phyloP scores from a whole-genome alignment of 768 basidiomycete species.

The Auricularia cornea region DNA sequence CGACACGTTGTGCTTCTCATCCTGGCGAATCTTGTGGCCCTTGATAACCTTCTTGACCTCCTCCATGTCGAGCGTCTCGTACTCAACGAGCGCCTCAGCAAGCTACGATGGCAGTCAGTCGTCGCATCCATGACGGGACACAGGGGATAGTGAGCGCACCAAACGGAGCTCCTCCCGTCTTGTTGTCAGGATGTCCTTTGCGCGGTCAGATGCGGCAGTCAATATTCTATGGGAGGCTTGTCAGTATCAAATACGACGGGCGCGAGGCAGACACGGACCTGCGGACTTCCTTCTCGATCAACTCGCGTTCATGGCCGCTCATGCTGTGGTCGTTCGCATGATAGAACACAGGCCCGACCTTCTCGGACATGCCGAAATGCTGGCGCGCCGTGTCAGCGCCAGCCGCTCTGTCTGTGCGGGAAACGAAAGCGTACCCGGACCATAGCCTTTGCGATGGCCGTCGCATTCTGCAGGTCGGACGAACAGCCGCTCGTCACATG shows the following conservation, averaged over 20 bases:
- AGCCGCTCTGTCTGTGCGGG: not conserved
- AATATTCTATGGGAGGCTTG: constrained; percentile 39
- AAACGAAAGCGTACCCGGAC: constrained; percentile 56
- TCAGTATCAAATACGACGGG: not conserved
- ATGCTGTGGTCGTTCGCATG: constrained; percentile 62
- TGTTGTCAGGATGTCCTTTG: constrained; percentile 50
- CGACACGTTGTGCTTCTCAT: constrained; percentile 38
- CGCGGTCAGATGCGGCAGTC: constrained; percentile 60
- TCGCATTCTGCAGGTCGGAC: constrained; percentile 78
- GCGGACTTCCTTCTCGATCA: constrained; percentile 84
- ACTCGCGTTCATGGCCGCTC: constrained; percentile 67
- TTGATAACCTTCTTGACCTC: constrained; percentile 82
- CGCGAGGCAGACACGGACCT: constrained; percentile 40
- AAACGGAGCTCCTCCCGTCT: constrained; percentile 69
- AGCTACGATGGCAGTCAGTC: constrained; percentile 52
- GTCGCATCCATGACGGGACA: too few relatives aligned
- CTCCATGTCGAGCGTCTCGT: constrained; percentile 83
- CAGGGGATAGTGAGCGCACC: too few relatives aligned
- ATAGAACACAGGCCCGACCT: constrained; percentile 77
- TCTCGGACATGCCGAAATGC: constrained; percentile 71
- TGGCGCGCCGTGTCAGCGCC: constrained; percentile 19
- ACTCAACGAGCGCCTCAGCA: constrained; percentile 85
- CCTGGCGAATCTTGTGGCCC: constrained; percentile 69
- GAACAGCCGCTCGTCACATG: constrained; percentile 88
- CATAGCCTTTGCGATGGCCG: constrained; percentile 73